phyloP scores from a whole-genome alignment of 805 yeast genomes.

The Candida silvicultrix region DNA sequence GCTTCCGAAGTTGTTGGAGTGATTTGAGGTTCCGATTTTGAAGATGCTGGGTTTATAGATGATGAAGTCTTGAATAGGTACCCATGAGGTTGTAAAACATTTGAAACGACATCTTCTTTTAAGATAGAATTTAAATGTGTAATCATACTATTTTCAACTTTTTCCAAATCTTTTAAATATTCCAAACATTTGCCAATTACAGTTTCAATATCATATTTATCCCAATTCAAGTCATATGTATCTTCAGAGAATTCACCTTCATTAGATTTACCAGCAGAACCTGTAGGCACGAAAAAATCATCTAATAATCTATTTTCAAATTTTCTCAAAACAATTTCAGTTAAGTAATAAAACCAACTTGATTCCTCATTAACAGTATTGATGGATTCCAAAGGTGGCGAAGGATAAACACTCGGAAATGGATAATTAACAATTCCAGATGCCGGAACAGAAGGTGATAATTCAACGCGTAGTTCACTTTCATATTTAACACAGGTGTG shows the following conservation, averaged over 20 bases:
- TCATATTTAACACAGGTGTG: conserved; percentile 20
- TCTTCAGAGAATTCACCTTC: conserved; percentile 7
- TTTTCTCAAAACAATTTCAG: conserved; percentile 19
- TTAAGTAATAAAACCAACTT: conserved; percentile 20
- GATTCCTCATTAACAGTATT: conserved; percentile 13
- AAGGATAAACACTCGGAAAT: conserved; percentile 18
- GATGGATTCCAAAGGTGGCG: conserved; percentile 15
- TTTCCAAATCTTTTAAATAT: conserved; percentile 13
- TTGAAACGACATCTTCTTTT: conserved; percentile 9
- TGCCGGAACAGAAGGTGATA: conserved; percentile 19
- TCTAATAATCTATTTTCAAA: conserved; percentile 19
- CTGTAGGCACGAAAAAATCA: conserved; percentile 16
- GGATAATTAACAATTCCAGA: conserved; percentile 20
- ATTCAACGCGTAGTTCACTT: conserved; percentile 19
- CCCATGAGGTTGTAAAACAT: conserved; percentile 15
- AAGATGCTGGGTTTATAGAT: not conserved
- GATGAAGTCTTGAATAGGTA: conserved; percentile 10
- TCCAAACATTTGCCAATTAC: conserved; percentile 4
- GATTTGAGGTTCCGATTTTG: not conserved
- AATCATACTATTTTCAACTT: conserved; percentile 14
- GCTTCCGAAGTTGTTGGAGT: not conserved
- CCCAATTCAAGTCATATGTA: conserved; percentile 14
- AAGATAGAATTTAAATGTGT: conserved; percentile 10
- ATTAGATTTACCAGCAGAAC: not conserved
- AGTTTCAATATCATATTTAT: conserved; percentile 7